phyloP scores from a whole-genome alignment of 768 basidiomycete species.

The Neoboletus magnificus region DNA sequence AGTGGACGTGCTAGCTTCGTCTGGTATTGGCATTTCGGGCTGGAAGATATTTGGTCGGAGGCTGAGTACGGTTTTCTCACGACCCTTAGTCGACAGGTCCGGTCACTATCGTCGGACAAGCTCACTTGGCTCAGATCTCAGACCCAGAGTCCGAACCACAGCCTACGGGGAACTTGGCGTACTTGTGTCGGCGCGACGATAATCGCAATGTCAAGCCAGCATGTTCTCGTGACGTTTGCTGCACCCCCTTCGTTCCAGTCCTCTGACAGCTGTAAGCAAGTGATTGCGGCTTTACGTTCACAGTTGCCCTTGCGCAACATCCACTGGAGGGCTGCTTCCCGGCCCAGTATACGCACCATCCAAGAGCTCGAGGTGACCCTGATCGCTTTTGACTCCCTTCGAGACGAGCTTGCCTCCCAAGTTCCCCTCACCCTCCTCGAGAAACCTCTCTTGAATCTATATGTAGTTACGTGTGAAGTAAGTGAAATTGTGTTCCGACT shows the following conservation, averaged over 20 bases:
- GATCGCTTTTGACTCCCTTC: slow-evolving; percentile 60
- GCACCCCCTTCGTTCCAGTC: slow-evolving; percentile 60
- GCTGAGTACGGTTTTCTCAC: slow-evolving; percentile 12
- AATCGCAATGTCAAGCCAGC: slow-evolving; percentile 39
- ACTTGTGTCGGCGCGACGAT: background rate
- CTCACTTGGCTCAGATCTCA: background rate
- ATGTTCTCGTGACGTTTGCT: slow-evolving; percentile 66
- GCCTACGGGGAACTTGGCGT: background rate
- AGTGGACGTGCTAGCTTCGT: slow-evolving; percentile 53
- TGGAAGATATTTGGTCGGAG: background rate
- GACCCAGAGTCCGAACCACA: background rate
- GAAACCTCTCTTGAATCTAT: slow-evolving; percentile 82
- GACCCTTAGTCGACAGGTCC: background rate
- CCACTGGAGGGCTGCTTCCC: slow-evolving; percentile 82
- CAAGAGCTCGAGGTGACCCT: slow-evolving; percentile 83
- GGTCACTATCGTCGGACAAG: background rate
- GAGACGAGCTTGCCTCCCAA: slow-evolving; percentile 74
- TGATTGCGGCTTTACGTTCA: slow-evolving; percentile 58
- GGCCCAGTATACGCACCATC: slow-evolving; percentile 77
- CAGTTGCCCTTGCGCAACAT: slow-evolving; percentile 85
- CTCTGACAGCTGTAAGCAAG: slow-evolving; percentile 72
- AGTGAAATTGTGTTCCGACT: slow-evolving; percentile 16
- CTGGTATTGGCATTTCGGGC: slow-evolving; percentile 55
- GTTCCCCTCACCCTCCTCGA: slow-evolving; percentile 77
- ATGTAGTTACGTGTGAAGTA: slow-evolving; percentile 87